Conservation (phyloP, 331 rosid genomes). For the Pyracantha coccinea region DNA sequence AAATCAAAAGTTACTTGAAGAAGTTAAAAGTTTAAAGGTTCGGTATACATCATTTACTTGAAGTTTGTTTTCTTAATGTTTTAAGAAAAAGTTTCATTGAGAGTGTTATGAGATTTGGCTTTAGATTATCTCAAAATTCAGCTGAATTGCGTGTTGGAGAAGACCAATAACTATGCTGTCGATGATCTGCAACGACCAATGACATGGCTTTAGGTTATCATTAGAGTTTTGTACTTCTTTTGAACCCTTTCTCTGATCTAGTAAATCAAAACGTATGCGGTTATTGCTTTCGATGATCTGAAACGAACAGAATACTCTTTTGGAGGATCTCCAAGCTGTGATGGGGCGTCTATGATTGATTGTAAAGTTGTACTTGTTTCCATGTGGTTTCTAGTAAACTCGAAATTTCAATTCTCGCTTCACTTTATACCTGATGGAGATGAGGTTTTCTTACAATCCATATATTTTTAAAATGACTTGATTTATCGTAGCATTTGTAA, state of each 20-base stretch:
- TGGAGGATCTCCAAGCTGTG: neutral
- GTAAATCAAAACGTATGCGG: neutral
- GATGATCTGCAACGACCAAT: no score
- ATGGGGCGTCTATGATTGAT: neutral
- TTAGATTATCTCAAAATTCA: neutral
- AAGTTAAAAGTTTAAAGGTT: slow-evolving; percentile 76
- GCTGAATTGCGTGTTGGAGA: neutral
- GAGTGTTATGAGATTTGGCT: neutral
- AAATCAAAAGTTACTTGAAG: slow-evolving; percentile 64
- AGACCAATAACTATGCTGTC: no score
- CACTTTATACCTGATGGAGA: neutral
- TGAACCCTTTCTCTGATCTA: neutral
- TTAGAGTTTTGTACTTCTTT: neutral
- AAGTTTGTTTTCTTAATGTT: neutral
- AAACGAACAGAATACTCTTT: neutral
- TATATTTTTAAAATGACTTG: neutral
- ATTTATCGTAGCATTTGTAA: neutral
- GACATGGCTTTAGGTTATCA: no score
- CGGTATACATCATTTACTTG: slow-evolving; percentile 4
- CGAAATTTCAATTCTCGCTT: neutral
- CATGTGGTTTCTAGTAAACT: neutral
- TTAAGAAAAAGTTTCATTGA: neutral
- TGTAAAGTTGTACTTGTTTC: neutral
- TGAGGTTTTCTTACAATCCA: neutral
- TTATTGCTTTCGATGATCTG: neutral